Base-by-base conservation (phyloP, 2,329 filamentous ascomycete genomes). In the Cladophialophora psammophila region DNA sequence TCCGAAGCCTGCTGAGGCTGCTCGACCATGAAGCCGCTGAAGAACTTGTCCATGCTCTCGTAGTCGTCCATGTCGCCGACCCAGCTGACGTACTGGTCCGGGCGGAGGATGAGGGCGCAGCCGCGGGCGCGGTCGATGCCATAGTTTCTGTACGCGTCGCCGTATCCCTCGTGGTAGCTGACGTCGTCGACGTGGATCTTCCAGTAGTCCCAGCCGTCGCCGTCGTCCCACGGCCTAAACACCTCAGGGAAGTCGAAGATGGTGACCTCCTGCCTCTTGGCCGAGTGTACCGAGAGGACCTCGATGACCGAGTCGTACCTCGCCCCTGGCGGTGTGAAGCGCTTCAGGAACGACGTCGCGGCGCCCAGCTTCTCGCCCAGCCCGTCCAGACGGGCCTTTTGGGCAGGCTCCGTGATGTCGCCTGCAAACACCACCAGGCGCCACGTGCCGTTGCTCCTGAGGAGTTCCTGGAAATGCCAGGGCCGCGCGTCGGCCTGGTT, bases 61-160 rank as follows among this genome's bases (percentile, higher is more conserved):
- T 66, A 68, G 34, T 69, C 72, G 31, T 73, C 71, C 57, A 72
- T 45, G 8, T 45, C 35, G 5, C 72, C 71, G 8, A 73, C 61
- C 32, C 60, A 77, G 6, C 69, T 66, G 36, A 91, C 84, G 76
- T 92, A 88, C 74, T 90, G 88, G 79, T 92, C 90, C 2, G 90
- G 90, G 57, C 90, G 77, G 1, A 88, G 79, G 1, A 89, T 78
- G 0, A 90, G 84, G 3, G 88, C 78, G 68, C 86, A 87, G 0
- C 90, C 89, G 20, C 77, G 76, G 61, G 84, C 78, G 18, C 71
- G 75, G 69, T 87, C 81, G 1, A 92, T 80, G 0, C 88, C 89
- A 65, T 88, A 89, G 3, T 81, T 82, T 64, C 83, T 78, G 72
- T 76, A 87, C 3, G 55, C 79, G 8, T 80, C 72, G 0, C 84